Evolutionary conservation across 2,329 filamentous ascomycete genomes (phyloP).

Genomic region (Fusarium denticulatum): DNA sequence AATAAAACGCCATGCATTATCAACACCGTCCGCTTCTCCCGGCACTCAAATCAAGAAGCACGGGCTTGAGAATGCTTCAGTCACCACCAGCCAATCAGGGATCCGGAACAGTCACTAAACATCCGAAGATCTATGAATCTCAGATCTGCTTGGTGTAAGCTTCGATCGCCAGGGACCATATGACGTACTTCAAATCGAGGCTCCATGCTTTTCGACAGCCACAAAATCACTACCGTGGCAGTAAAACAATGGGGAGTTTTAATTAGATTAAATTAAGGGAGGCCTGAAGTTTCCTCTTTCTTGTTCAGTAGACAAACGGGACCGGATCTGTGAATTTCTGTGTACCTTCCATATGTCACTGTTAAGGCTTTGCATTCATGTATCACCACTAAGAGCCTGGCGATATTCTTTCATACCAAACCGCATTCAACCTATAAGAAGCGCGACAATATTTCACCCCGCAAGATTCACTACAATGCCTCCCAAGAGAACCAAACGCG

Average conservation of each 20-base stretch:
- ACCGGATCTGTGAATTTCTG: background rate
- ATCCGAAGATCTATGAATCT: slow-evolving; percentile 20
- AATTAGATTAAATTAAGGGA: background rate
- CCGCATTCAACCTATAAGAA: background rate
- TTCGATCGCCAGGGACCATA: slow-evolving; percentile 46
- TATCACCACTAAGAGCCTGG: background rate
- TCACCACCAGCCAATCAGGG: slow-evolving; percentile 8
- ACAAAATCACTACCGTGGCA: slow-evolving; percentile 38
- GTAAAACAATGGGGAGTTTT: slow-evolving; percentile 11
- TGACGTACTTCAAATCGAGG: slow-evolving; percentile 48
- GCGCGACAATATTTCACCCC: background rate
- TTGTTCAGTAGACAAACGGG: background rate
- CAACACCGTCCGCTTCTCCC: background rate
- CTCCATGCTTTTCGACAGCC: slow-evolving; percentile 23
- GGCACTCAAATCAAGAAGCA: background rate
- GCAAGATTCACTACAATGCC: slow-evolving; percentile 43
- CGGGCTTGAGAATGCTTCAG: background rate
- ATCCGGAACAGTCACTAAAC: background rate
- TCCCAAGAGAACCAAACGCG: slow-evolving; percentile 43
- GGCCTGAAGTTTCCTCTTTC: background rate
- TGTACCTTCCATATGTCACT: slow-evolving; percentile 4
- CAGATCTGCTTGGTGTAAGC: slow-evolving; percentile 33
- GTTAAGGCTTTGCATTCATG: background rate
- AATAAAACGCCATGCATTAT: background rate
- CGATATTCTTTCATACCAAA: background rate